Evolutionary conservation across 805 yeast genomes (phyloP).

Genomic region (Candida odintsovae): DNA sequence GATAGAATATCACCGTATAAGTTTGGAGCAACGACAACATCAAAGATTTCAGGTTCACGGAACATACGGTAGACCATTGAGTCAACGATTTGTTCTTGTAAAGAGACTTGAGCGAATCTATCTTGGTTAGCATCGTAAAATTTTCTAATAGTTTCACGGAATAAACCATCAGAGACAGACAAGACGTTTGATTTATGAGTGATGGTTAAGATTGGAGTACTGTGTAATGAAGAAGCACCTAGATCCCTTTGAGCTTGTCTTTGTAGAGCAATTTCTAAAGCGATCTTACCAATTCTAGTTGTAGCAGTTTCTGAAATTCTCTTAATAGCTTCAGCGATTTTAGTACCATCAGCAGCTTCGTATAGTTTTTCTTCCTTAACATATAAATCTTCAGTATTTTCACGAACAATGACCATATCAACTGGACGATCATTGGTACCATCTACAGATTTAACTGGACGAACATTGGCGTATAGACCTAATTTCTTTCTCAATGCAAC

Average conservation of each 20-base stretch:
- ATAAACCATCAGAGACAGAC: constrained; percentile 88
- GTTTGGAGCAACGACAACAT: constrained; percentile 98
- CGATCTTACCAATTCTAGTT: constrained; percentile 80
- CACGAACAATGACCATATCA: constrained; percentile 97
- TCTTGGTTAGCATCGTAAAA: constrained; percentile 46
- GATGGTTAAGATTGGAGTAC: constrained; percentile 69
- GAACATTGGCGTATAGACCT: constrained; percentile 93
- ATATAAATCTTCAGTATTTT: constrained; percentile 96
- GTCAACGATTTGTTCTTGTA: constrained; percentile 96
- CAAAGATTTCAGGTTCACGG: constrained; percentile 96
- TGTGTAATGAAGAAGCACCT: constrained; percentile 48
- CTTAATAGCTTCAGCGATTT: constrained; percentile 96
- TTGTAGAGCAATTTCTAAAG: constrained; percentile 87
- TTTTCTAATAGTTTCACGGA: constrained; percentile 71
- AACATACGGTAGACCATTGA: constrained; percentile 99
- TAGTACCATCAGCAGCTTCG: constrained; percentile 73
- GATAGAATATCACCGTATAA: constrained; percentile 95
- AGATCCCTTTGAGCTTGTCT: constrained; percentile 74
- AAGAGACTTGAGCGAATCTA: constrained; percentile 52
- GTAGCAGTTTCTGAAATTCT: constrained; percentile 90
- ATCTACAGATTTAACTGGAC: constrained; percentile 93
- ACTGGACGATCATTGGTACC: constrained; percentile 77
- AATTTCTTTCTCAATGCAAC: constrained; percentile 96
- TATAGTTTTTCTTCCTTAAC: constrained; percentile 86
- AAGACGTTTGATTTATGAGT: constrained; percentile 96